Evolutionary conservation across 768 basidiomycete genomes (phyloP).

Genomic region (Lanmaoa pseudosensibilis): DNA sequence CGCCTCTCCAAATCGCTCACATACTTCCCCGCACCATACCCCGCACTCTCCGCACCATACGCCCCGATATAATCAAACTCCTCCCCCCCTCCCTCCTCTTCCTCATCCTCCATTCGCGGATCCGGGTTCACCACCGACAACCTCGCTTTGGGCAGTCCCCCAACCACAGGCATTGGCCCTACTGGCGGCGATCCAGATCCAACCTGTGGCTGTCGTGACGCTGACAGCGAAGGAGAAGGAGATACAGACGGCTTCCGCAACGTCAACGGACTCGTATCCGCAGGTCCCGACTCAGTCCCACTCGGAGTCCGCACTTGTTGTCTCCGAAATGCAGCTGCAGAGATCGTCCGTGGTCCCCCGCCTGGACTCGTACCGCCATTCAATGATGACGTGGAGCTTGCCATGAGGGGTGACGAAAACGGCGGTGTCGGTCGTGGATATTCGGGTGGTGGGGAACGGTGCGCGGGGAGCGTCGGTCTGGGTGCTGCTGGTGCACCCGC

Average conservation of each 20-base stretch:
- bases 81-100: constrained; percentile 34
- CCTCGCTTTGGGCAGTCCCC: constrained; percentile 10
- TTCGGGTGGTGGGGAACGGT: constrained; percentile 44
- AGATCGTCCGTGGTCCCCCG: constrained; percentile 54
- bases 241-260: constrained; percentile 45
- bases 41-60: constrained; percentile 39
- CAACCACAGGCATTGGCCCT: constrained; percentile 4
- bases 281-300: constrained; percentile 22
- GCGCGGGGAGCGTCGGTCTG: constrained; percentile 2
- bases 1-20: constrained; percentile 45
- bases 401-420: constrained; percentile 32
- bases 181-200: constrained; percentile 14
- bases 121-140: constrained; percentile 33
- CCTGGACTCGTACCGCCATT: constrained; percentile 31
- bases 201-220: neutral
- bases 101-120: constrained; percentile 29
- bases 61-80: constrained; percentile 60
- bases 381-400: constrained; percentile 36
- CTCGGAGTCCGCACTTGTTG: constrained; percentile 40
- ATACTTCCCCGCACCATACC: constrained; percentile 46
- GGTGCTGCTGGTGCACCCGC: constrained; percentile 1
- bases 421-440: constrained; percentile 40
- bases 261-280: constrained; percentile 48
- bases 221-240: constrained; percentile 31
- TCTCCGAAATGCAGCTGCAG: constrained; percentile 73